Evolutionary conservation across 2,329 filamentous ascomycete genomes (phyloP).

Genomic region (Penicillium sp.): DNA sequence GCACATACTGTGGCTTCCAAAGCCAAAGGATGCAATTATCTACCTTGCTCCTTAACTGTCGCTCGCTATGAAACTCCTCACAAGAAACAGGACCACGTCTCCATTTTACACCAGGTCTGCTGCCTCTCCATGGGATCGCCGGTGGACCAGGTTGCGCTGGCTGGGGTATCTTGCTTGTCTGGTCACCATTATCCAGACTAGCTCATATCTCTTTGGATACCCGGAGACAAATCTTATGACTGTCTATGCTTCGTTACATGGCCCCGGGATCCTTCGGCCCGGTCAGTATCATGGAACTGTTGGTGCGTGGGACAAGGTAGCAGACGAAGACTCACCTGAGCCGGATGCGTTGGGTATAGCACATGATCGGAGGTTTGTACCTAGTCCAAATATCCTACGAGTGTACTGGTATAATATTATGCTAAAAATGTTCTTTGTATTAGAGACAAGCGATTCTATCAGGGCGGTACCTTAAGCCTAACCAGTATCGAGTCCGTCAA

Average conservation of each 20-base stretch:
- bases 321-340: conserved; percentile 2
- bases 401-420: background rate
- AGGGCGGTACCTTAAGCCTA: conserved; percentile 22
- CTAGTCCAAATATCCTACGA: background rate
- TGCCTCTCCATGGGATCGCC: conserved; percentile 2
- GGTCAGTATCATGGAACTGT: conserved; percentile 19
- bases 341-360: conserved; percentile 14
- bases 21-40: conserved; percentile 2
- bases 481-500: conserved; percentile 14
- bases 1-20: background rate
- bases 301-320: background rate
- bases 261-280: conserved; percentile 14
- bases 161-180: conserved; percentile 12
- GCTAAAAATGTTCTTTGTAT: background rate
- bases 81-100: conserved; percentile 1
- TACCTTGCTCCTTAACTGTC: background rate
- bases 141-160: conserved; percentile 14
- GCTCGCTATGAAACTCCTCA: background rate
- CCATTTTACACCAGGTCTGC: conserved; percentile 1
- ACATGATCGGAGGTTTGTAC: conserved; percentile 18
- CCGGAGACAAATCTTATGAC: conserved; percentile 9
- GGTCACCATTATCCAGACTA: conserved; percentile 11
- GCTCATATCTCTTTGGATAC: conserved; percentile 6
- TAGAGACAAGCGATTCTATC: conserved; percentile 21
- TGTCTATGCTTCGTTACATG: background rate